Base-by-base conservation (phyloP, 1,284 basidiomycete genomes). In the Kalmanozyma brasiliensis region DNA sequence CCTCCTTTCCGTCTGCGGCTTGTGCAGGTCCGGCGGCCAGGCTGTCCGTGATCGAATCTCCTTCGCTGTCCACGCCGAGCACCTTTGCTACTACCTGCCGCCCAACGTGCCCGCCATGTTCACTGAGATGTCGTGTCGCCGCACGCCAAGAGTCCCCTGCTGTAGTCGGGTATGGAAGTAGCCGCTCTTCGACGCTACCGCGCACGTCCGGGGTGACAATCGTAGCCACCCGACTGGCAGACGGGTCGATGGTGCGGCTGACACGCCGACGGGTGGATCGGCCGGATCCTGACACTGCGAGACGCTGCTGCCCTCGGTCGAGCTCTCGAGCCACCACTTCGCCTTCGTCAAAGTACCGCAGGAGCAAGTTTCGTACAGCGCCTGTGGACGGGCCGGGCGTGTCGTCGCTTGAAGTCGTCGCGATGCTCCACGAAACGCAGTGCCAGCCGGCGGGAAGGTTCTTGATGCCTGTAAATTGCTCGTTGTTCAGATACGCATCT, bases 401-500 rank as follows among this genome's bases (percentile, higher is more conserved):
- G 9, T 14, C 14, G 10, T 33, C 17, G 8, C 5, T 9, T 10
- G 41, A 22, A 1, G 40, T 26, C 14, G 22, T 3, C 9, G 52
- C 11, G n/a, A 60, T 35, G 36, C 35, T 44, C 69, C 69, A 72
- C 1, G 56, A 49, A 14, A 72, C n/a, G 35, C 64, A 72, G 24
- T 72, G 69, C 64, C 63, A 68, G 22, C 69, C 69, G 1, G 59
- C 13, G 4, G 64, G 52, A 3, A 72, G 35, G 4, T 43, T 19
- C 37, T 68, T 72, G 64, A 72, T 52, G 22, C 69, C 69, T 3
- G 41, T 22, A 23, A 72, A 72, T 4, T 52, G 52, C 30, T 53
- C 51, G 44, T 62, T 61, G 49, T 53, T 65, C 9, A 70, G 14
- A 23, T 53, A 70, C 2, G 40, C 47, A n/a, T 61, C 52, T 3